These are phyloP conservation scores for Rhizopus arrhizus DNA, from an alignment of 371 early-diverging fungal genomes.

Conservation along the genomic window DNA sequence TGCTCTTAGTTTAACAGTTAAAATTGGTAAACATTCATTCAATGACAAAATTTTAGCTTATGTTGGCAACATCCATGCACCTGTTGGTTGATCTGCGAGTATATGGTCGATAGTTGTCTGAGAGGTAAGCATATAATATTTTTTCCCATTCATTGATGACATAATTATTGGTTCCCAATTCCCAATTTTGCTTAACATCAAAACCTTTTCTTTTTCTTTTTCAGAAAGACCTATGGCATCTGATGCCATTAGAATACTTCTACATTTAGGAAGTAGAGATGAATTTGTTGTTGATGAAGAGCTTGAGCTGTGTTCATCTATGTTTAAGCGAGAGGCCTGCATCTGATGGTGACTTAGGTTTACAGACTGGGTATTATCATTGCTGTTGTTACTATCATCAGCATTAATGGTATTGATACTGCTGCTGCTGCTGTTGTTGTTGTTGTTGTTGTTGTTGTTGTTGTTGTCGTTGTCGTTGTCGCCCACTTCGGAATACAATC, in stretches of 20 bases:
- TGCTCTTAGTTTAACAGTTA: not conserved
- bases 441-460: not conserved
- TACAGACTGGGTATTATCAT: constrained; percentile 2
- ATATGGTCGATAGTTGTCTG: constrained; percentile 15
- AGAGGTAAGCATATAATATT: constrained; percentile 10
- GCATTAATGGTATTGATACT: constrained; percentile 8
- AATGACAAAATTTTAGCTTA: constrained; percentile 4
- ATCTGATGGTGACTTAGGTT: not conserved
- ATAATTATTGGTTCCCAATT: constrained; percentile 12
- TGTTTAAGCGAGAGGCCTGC: constrained; percentile 9
- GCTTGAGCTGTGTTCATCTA: constrained; percentile 8
- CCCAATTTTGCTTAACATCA: constrained; percentile 14
- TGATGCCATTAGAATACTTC: not conserved
- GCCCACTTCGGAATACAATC: constrained; percentile 10
- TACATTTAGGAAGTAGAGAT: not conserved
- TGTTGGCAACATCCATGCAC: constrained; percentile 8
- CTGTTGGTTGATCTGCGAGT: constrained; percentile 17
- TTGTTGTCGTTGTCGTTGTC: constrained; percentile 7
- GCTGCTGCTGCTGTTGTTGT: too few relatives aligned
- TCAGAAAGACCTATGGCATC: constrained; percentile 1
- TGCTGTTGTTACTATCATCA: constrained; percentile 9
- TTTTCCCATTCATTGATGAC: constrained; percentile 2
- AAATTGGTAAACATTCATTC: not conserved
- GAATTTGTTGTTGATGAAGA: constrained; percentile 13
- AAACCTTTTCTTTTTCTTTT: constrained; percentile 6